Base-by-base conservation (phyloP, 805 yeast species). In the Metschnikowia vanudenii region DNA sequence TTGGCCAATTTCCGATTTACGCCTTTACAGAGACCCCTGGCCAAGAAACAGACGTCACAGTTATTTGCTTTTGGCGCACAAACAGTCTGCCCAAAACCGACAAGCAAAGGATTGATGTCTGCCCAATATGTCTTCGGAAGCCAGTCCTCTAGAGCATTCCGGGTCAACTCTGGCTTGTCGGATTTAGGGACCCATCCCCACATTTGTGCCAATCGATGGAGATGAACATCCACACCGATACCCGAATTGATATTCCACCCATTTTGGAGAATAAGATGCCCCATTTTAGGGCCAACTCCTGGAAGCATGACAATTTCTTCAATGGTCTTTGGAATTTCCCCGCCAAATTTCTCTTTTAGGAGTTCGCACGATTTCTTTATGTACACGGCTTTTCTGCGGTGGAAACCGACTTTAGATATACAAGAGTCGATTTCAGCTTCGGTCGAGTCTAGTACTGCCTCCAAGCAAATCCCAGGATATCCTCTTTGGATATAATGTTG, bases 251-350 rank as follows among this genome's bases (percentile, higher is more conserved):
- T 69, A 35, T 74, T 69, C 97, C 97, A 90, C 0, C 94, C 96
- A 34, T 80, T 78, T 57, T 89, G 96, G 48, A 89, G 68, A 1
- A 91, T 74, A 33, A 91, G 66, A 61, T 79, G 85, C 0, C 95
- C 96, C 98, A 91, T 91, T 62, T 91, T 91, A 8, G 96, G 96
- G 0, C 98, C 98, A 2, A 91, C 96, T 0, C 98, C 98, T 0
- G 97, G 97, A 28, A 91, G 68, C 0, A 76, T 64, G 4, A 78
- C 73, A 42, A 91, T 73, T 0, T 84, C 91, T 6, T 76, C 81
- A 8, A 86, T 74, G 2, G 83, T 75, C 48, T 75, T 65, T 0
- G 98, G 98, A 3, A 92, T 75, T 53, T 90, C 97, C 7, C 82
- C 81, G 10, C 70, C 68, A 59, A 74, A 81, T 17, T 74, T 58